Base-by-base conservation (phyloP, 306 rosid species). In the Gastrolobium villosum region DNA sequence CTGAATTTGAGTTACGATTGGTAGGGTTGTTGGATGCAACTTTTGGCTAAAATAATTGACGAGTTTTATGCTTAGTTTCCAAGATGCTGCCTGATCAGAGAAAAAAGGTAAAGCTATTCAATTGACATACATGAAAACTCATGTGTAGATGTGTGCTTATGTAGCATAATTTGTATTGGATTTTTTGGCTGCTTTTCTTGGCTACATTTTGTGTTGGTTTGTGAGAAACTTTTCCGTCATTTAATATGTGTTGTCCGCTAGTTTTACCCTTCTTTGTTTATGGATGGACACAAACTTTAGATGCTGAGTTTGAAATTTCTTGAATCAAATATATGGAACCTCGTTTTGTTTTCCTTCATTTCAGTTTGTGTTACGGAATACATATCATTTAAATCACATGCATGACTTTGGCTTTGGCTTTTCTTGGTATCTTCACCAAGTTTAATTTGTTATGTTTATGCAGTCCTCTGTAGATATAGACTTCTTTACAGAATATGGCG, bases 401-500 rank as follows among this genome's bases (percentile, higher is more conserved):
- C 45, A 44, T 32, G 0, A 1, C 26, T 20, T 20, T 7, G 54
- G 39, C 75, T 57, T 49, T 41, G 41, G 20, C 39, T 56, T 50
- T 74, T 40, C 30, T 15, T 71, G 28, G 54, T 31, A 20, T 54
- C 50, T 43, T 72, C 49, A 70, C 75, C 10, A 72, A 55, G 43
- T 30, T 11, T 80, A 74, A 10, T 82, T 35, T 46, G 4, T 34
- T 54, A 28, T 45, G 73, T 44, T 71, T 66, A 63, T 87, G 88
- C 90, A 93, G 97, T 90, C 94, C 45, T 79, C 88, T 57, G 88
- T 81, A 14, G 97, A 93, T 46, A 83, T 93, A 80, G 93, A 93
- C 70, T 93, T 93, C 84, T 93, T 93, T 90, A 93, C 97, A 6
- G 97, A 90, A 75, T 93, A 93, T 83, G 97, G 97, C 39, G 97